Evolutionary conservation across 1,284 basidiomycete species (phyloP).

Genomic region (Papiliotrema laurentii): DNA sequence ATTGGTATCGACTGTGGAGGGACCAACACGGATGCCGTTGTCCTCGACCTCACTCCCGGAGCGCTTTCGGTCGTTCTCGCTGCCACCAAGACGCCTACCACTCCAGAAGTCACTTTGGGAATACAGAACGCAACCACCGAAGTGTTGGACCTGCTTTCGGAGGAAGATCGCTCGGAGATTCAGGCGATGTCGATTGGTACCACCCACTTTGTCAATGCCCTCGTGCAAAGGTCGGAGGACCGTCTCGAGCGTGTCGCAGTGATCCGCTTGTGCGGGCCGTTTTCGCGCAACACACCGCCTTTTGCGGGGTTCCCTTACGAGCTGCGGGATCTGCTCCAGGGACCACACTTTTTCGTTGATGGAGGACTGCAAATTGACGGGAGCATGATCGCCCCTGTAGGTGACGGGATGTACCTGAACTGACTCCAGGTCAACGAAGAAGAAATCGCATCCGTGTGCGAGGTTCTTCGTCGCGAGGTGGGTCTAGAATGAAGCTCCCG

Average conservation of each 20-base stretch:
- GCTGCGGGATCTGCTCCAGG: conserved; percentile 26
- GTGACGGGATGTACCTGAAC: background rate
- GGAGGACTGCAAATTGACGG: conserved; percentile 41
- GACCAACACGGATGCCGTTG: conserved; percentile 53
- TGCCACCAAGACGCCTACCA: conserved; percentile 54
- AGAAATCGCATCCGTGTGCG: conserved; percentile 20
- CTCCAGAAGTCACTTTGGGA: conserved; percentile 53
- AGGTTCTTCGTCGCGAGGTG: conserved; percentile 10
- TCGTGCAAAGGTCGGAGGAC: conserved; percentile 24
- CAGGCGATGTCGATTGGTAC: conserved; percentile 36
- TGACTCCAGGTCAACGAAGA: conserved; percentile 15
- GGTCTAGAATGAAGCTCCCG: background rate
- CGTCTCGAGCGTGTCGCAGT: conserved; percentile 32
- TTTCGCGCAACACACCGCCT: conserved; percentile 24
- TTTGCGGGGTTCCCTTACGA: conserved; percentile 35
- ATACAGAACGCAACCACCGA: conserved; percentile 36
- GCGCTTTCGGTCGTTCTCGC: conserved; percentile 46
- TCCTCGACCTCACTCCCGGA: conserved; percentile 49
- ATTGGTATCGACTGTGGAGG: conserved; percentile 53
- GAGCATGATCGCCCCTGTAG: conserved; percentile 17
- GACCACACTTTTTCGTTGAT: conserved; percentile 25
- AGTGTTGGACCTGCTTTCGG: conserved; percentile 3
- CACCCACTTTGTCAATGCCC: conserved; percentile 38
- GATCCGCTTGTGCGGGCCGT: conserved; percentile 33
- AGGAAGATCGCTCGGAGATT: conserved; percentile 9